Evolutionary conservation across 139 green algal genomes (phyloP).

Genomic region (Pseudopediastrum boryanum): DNA sequence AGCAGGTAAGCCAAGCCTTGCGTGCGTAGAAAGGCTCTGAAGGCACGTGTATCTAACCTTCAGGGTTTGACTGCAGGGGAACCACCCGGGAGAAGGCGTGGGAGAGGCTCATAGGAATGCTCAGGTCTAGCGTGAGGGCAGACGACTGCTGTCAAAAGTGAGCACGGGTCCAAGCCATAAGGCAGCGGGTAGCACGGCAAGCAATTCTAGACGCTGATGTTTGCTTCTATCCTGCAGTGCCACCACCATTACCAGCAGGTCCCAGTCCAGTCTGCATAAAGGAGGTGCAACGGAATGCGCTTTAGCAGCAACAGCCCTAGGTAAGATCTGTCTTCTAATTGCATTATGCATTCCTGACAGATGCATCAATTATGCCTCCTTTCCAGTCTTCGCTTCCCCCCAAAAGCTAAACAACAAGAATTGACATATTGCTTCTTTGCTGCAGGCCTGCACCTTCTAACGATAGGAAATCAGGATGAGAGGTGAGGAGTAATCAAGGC

Average conservation of each 20-base stretch:
- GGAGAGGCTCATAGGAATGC: conserved; percentile 36
- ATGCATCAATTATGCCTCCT: background rate
- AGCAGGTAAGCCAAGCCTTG: conserved; percentile 42
- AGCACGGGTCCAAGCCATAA: background rate
- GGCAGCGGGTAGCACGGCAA: too few species aligned
- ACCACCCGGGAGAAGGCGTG: conserved; percentile 57
- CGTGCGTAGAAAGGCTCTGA: background rate
- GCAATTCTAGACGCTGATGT: background rate
- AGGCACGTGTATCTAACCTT: background rate
- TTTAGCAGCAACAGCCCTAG: conserved; percentile 58
- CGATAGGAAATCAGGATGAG: conserved; percentile 49
- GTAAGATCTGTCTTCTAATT: conserved; percentile 17
- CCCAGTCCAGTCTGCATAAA: conserved; percentile 49
- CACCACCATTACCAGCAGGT: conserved; percentile 58
- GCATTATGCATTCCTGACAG: background rate
- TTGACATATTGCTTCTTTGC: background rate
- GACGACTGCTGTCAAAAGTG: conserved; percentile 22
- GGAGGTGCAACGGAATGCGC: conserved; percentile 55
- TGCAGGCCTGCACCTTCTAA: conserved; percentile 62
- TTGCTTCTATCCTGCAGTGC: conserved; percentile 40
- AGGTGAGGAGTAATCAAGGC: too few species aligned
- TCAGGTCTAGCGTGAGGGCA: conserved; percentile 27
- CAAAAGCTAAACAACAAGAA: background rate
- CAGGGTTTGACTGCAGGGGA: conserved; percentile 32
- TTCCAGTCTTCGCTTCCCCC: background rate